Evolutionary conservation across 2,329 filamentous ascomycete species (phyloP), one percentile per base, ranked within the genome.

Genomic region (Alternaria burnsii): DNA sequence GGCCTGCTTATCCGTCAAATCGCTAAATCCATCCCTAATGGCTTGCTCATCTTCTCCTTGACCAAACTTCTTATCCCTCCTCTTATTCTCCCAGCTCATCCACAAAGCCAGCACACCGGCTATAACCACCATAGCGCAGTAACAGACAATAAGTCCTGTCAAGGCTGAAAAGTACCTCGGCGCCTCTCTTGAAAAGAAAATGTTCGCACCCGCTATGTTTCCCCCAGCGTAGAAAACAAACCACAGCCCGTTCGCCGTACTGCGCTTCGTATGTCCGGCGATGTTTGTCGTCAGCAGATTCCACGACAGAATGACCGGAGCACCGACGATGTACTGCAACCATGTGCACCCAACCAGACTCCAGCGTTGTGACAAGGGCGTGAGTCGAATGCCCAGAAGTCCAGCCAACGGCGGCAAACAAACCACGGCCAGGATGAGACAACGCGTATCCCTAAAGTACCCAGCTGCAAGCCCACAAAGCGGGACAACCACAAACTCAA

Each of bases 341-440:
- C 84, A 86, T 8, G 82, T 83, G 66, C 83, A 85, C n/a, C 75
- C 84, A 0, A 85, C 82, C 2, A 86, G 78, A 2, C 80, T 81
- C 74, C 83, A 79, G 54, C 80, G 81, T 50, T 85, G 78, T 4
- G 80, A 70, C 3, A 84, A 71, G 20, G 72, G 67, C 16, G 83
- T 85, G 28, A 83, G 80, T 1, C 82, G 76, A 58, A 86, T 84
- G 5, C 84, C 84, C 1, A 85, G 74, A 0, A 86, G 77, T 0
- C 83, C 84, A 1, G 75, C 83, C 11, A 86, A 78, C 32, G 84
- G 82, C 2, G 81, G 82, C 1, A 83, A 69, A 52, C 78, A 80
- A 11, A 80, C 80, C 1, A 82, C 71, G 2, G 74, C 74, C 1
- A 78, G 65, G 8, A 78, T 69, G 10, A 72, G 42, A 40, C 75